A percentile compares a stretch with the other conserved stretches of the same genome.
Conservation (phyloP, 1,284 basidiomycete genomes). For the Cerioporus squamosus region DNA sequence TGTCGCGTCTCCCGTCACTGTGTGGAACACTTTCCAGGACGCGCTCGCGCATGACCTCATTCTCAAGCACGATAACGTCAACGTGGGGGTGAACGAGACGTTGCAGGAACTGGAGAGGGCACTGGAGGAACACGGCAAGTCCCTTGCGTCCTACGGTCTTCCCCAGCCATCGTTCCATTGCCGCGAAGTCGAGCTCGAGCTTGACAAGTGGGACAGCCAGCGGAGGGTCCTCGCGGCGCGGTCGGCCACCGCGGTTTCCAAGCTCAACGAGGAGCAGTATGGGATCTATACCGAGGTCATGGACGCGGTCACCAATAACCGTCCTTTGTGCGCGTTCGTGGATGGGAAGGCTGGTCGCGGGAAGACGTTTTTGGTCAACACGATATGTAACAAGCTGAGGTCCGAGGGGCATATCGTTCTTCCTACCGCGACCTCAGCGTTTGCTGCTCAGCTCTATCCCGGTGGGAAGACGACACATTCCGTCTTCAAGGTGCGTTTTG, state of each 20-base stretch:
- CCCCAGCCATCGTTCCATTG: conserved; percentile 31
- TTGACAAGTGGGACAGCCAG: conserved; percentile 30
- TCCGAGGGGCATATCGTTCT: conserved; percentile 35
- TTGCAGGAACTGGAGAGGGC: conserved; percentile 27
- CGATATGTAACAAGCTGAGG: conserved; percentile 38
- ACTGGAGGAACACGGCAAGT: conserved; percentile 33
- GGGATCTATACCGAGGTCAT: conserved; percentile 33
- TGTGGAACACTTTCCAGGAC: conserved; percentile 34
- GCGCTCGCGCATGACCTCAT: conserved; percentile 31
- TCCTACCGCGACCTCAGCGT: conserved; percentile 41
- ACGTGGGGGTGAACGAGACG: conserved; percentile 27
- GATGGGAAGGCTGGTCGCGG: conserved; percentile 46
- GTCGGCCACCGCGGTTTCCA: conserved; percentile 21
- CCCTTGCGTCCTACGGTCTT: conserved; percentile 30
- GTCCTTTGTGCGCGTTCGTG: conserved; percentile 35
- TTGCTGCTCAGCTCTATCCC: conserved; percentile 42
- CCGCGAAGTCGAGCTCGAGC: conserved; percentile 35
- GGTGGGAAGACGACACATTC: conserved; percentile 44
- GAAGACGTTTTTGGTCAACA: conserved; percentile 42
- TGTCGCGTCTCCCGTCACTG: conserved; percentile 25
- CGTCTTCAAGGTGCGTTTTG: conserved; percentile 35
- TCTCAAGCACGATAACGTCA: conserved; percentile 26
- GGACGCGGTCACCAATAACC: conserved; percentile 24
- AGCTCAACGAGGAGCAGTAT: conserved; percentile 36
- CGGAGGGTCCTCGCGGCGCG: conserved; percentile 21